Conservation (phyloP, 1,284 basidiomycete species). For the Rhizoctonia solani region DNA sequence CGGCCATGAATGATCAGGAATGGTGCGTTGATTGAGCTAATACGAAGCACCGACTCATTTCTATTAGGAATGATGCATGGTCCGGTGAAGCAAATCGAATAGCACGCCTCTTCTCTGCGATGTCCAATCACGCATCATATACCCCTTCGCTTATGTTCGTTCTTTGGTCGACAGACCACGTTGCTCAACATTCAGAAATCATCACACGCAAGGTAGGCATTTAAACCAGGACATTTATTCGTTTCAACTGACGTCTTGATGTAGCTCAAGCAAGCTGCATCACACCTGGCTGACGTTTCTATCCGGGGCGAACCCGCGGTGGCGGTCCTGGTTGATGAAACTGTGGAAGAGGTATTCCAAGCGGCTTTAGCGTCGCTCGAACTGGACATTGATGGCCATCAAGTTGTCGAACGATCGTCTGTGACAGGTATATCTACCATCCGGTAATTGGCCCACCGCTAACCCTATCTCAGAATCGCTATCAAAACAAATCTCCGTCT, state of each 20-base stretch:
- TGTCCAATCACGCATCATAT: constrained; percentile 29
- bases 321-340: constrained; percentile 21
- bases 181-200: constrained; percentile 21
- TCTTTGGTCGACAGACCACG: constrained; percentile 30
- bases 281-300: constrained; percentile 20
- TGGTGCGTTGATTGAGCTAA: not conserved
- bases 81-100: constrained; percentile 26
- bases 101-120: constrained; percentile 23
- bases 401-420: constrained; percentile 17
- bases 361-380: constrained; percentile 22
- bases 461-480: constrained; percentile 2
- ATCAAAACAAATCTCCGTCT: constrained; percentile 17
- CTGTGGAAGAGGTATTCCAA: constrained; percentile 18
- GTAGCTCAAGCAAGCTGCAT: constrained; percentile 23
- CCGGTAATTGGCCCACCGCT: not conserved
- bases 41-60: not conserved
- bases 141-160: constrained; percentile 25
- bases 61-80: constrained; percentile 26
- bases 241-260: not conserved
- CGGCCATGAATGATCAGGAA: constrained; percentile 27
- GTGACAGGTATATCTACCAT: not conserved
- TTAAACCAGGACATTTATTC: not conserved
- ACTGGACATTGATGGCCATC: constrained; percentile 25
- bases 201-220: constrained; percentile 15
- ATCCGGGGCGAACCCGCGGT: constrained; percentile 20